Base-by-base conservation (phyloP, 23 red algal genomes). In the Agarophyton chilense region DNA sequence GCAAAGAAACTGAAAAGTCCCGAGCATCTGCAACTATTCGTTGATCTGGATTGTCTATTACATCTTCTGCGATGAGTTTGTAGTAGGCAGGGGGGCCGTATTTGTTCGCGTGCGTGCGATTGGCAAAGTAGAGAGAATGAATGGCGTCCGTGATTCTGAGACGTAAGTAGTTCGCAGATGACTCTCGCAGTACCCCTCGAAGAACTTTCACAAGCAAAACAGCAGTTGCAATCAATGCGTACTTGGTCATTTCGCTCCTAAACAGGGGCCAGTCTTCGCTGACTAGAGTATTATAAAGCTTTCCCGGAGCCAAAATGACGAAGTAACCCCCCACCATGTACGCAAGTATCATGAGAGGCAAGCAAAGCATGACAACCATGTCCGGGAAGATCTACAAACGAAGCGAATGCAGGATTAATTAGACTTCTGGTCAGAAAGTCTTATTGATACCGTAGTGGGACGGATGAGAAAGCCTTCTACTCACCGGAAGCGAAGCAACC, bases 21-120 rank as follows among this genome's bases (percentile, higher is more conserved):
- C 78, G 52, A 6, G 79, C 82, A 65, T 96, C 94, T 1, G 87
- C 68, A 54, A 92, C 94, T 53, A 92, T 92, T 44, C 94, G 79
- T 72, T 96, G 94, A 68, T 96, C 94, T 24, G 94, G 94, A 32
- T 92, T 92, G 54, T 96, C 94, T 41, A 78, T 42, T 4, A 25
- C 17, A 38, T 79, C 35, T 12, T 89, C 70, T 44, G 64, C 33
- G 44, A 71, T 55, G 11, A 79, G 63, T 44, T 36, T 39, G 72
- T 94, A 86, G 14, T 70, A 94, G 25, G 67, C 29, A 35, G 91
- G 55, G 49, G 80, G 26, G 33, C 55, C 32, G 45, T 71, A 55
- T 10, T 10, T 26, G 54, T 43, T 35, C 52, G 36, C 45, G 50
- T 79, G 40, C 38, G 24, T 32, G 19, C 22, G 17, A 56, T 31